Evolutionary conservation across 2,329 filamentous ascomycete species (phyloP).

Genomic region (Aspergillus persii): DNA sequence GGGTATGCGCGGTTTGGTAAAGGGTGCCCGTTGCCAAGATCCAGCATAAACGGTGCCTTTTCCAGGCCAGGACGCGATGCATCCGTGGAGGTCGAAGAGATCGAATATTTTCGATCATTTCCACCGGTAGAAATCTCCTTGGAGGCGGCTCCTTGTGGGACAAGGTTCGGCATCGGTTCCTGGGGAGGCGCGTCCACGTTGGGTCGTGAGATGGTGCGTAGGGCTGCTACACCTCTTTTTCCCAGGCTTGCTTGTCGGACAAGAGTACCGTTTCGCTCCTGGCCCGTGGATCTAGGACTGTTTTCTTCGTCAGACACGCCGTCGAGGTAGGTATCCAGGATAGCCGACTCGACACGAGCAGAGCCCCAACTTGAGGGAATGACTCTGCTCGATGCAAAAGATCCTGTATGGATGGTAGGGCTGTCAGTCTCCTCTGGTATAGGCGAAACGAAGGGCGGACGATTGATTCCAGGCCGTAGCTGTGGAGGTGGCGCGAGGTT

Average conservation of each 20-base stretch:
- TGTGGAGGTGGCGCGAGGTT: constrained; percentile 27
- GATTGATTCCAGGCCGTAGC: constrained; percentile 48
- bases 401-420: constrained; percentile 54
- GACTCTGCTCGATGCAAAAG: constrained; percentile 68
- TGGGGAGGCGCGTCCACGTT: constrained; percentile 22
- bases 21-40: constrained; percentile 6
- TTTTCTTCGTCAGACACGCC: constrained; percentile 26
- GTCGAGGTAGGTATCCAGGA: constrained; percentile 38
- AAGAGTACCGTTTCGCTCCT: constrained; percentile 27
- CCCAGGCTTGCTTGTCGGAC: constrained; percentile 45
- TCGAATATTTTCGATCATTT: constrained; percentile 18
- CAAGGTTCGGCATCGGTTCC: neutral
- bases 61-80: constrained; percentile 31
- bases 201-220: constrained; percentile 40
- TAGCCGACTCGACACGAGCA: constrained; percentile 47
- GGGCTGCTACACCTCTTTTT: constrained; percentile 40
- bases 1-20: constrained; percentile 9
- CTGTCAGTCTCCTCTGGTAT: constrained; percentile 68
- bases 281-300: constrained; percentile 10
- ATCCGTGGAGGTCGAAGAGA: constrained; percentile 18
- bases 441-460: constrained; percentile 68
- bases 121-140: constrained; percentile 11
- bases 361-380: constrained; percentile 68
- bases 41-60: constrained; percentile 32
- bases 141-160: constrained; percentile 8